phyloP scores from a whole-genome alignment of 1,139 yeast species.

The Kazachstania sp. region DNA sequence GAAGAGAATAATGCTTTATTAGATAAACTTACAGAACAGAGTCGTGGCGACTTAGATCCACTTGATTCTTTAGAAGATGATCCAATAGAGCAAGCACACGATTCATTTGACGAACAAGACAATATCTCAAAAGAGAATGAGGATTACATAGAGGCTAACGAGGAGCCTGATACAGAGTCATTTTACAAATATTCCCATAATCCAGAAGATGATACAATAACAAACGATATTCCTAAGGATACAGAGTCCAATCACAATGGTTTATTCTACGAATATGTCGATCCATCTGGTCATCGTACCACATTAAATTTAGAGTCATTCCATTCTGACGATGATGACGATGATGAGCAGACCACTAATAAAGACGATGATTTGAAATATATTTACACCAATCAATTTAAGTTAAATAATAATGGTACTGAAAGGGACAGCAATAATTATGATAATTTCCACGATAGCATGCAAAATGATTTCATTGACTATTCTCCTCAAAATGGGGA shows the following conservation, averaged over 20 bases:
- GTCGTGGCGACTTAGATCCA: constrained; percentile 9
- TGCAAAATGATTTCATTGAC: background rate
- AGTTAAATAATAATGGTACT: background rate
- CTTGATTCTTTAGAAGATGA: background rate
- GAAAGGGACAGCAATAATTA: background rate
- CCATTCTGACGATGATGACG: constrained; percentile 1
- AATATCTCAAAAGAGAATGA: background rate
- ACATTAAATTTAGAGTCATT: constrained; percentile 4
- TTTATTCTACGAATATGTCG: constrained; percentile 34
- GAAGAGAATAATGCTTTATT: constrained; percentile 9
- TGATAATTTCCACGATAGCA: background rate
- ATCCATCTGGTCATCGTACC: constrained; percentile 21
- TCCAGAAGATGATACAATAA: constrained; percentile 19
- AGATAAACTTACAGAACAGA: constrained; percentile 7
- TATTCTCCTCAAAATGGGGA: background rate
- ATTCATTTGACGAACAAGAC: background rate
- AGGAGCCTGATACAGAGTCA: constrained; percentile 1
- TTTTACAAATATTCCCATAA: constrained; percentile 1
- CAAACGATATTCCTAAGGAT: constrained; percentile 16
- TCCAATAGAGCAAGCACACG: background rate
- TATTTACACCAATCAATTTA: constrained; percentile 1
- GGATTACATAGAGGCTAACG: background rate
- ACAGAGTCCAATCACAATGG: background rate
- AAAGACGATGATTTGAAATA: constrained; percentile 19
- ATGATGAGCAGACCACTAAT: constrained; percentile 10